These are phyloP conservation scores for Schrenkiella parvula DNA, from an alignment of 345 rosid genomes.

Conservation along the genomic window DNA sequence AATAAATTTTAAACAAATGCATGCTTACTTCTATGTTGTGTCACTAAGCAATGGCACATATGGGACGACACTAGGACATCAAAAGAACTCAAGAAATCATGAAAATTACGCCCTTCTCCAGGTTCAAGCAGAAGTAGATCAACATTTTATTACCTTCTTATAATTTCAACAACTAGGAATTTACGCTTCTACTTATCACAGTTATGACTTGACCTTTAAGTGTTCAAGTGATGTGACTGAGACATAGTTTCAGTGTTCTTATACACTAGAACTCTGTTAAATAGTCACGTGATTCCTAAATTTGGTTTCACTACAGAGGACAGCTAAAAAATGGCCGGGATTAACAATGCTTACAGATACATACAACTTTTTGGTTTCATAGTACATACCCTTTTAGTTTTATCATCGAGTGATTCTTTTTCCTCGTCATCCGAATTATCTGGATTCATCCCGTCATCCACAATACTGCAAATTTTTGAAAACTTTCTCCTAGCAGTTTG, in stretches of 20 bases:
- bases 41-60: neutral
- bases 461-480: conserved; percentile 42
- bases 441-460: conserved; percentile 47
- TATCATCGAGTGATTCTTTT: conserved; percentile 34
- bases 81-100: neutral
- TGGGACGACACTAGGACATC: neutral
- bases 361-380: neutral
- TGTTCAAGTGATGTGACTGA: neutral
- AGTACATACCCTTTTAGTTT: conserved; percentile 30
- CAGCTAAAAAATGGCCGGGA: neutral
- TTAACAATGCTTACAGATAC: neutral
- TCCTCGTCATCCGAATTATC: conserved; percentile 40
- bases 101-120: neutral
- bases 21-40: neutral
- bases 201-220: neutral
- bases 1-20: neutral
- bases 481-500: conserved; percentile 31
- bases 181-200: neutral
- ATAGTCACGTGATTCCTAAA: too few relatives aligned
- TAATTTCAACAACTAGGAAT: neutral
- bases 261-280: neutral
- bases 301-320: neutral
- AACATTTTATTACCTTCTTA: neutral
- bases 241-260: neutral
- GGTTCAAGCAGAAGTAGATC: neutral